phyloP scores from a whole-genome alignment of 257 asterid species.

The Dorcoceras hygrometricum region DNA sequence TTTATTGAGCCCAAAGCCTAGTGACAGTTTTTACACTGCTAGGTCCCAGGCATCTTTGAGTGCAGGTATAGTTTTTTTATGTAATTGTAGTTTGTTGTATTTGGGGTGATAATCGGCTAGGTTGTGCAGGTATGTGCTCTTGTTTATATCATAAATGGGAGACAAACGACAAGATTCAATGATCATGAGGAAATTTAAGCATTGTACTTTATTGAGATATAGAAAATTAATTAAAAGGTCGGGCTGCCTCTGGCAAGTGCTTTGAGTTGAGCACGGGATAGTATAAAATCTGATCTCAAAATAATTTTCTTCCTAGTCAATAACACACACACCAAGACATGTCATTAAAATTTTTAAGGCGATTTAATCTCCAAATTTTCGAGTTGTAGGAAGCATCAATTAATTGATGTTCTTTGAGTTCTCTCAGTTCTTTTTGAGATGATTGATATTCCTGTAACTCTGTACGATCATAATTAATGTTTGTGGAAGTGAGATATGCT shows the following conservation, averaged over 20 bases:
- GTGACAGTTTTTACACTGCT: constrained; percentile 39
- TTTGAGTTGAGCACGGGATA: background rate
- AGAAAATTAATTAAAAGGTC: background rate
- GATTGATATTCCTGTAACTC: background rate
- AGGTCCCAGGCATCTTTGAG: constrained; percentile 43
- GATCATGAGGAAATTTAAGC: background rate
- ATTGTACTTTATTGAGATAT: background rate
- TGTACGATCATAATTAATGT: background rate
- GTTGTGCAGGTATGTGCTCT: background rate
- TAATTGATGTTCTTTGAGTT: too few relatives aligned
- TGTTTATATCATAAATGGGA: background rate
- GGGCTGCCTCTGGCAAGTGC: too few relatives aligned
- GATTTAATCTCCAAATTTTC: background rate
- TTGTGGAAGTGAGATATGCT: background rate
- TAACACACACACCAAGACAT: too few relatives aligned
- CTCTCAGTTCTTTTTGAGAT: constrained; percentile 7
- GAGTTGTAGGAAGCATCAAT: background rate
- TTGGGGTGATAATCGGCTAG: background rate
- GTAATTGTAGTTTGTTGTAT: constrained; percentile 1
- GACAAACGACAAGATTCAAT: background rate
- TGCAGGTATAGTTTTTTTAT: constrained; percentile 40
- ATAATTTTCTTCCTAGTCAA: too few relatives aligned
- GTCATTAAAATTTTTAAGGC: too few relatives aligned
- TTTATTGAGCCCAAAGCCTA: constrained; percentile 45
- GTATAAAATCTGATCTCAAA: background rate